A percentile compares a stretch with the other conserved stretches of the same genome.
Evolutionary conservation across 2,329 filamentous ascomycete species (phyloP).

Genomic region (Hawksworthiomyces lignivorus): DNA sequence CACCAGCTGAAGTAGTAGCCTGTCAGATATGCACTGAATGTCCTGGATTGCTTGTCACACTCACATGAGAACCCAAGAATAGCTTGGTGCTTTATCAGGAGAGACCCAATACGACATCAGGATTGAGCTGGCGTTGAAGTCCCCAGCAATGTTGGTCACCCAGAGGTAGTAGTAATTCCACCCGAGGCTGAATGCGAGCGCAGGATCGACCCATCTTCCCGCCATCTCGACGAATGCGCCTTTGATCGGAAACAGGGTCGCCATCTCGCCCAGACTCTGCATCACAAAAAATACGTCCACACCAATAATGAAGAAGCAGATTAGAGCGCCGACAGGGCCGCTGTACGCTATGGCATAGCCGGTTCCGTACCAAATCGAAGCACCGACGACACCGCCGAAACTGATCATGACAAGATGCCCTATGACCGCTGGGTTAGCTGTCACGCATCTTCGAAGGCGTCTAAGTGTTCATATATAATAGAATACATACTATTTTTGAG

Average conservation of each 20-base stretch:
- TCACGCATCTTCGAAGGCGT: no score
- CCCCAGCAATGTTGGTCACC: no score
- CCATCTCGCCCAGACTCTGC: constrained; percentile 45
- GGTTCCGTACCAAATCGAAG: constrained; percentile 38
- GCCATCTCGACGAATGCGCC: constrained; percentile 42
- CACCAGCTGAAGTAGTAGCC: no score
- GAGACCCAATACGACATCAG: no score
- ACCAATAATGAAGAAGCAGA: constrained; percentile 35
- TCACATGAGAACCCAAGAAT: no score
- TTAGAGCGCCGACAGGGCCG: constrained; percentile 32
- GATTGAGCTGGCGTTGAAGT: no score
- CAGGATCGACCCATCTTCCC: constrained; percentile 36
- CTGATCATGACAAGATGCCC: constrained; percentile 40
- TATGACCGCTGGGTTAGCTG: no score
- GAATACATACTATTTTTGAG: no score
- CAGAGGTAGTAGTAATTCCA: constrained; percentile 45
- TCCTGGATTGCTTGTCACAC: no score
- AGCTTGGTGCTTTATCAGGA: no score
- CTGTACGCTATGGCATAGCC: constrained; percentile 32
- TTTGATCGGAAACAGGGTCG: constrained; percentile 52
- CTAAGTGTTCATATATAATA: no score
- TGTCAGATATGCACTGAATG: no score
- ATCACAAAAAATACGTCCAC: constrained; percentile 34
- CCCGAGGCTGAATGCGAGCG: constrained; percentile 38
- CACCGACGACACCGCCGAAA: constrained; percentile 39